Base-by-base conservation (phyloP, 139 green algal genomes). In the Micractinium sp. region DNA sequence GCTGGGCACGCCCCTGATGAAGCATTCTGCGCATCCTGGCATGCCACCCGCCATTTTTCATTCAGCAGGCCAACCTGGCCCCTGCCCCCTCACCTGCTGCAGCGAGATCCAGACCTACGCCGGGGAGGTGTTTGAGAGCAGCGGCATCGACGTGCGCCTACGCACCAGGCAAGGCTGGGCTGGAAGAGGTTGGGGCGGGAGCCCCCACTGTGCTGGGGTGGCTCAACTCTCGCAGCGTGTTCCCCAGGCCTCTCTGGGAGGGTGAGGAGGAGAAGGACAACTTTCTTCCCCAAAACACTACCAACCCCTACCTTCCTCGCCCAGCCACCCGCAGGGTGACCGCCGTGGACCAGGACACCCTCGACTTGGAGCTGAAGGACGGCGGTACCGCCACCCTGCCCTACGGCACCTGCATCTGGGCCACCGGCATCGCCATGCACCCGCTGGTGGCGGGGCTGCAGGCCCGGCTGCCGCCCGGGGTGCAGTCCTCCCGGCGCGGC, bases 331-430 rank as follows among this genome's bases (percentile, higher is more conserved):
- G 78, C 78, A 83, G 78, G 39, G 78, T 83, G 78, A 83, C 78
- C 0, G 78, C 47, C 39, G 78, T 83, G 25, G 23, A 25, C 39
- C 39, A 83, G 16, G 78, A 41, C 39, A 22, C 36, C 25, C 18
- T 83, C 25, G 9, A 1, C 13, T 89, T 94, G 38, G 22, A 86
- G 39, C 31, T 88, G 47, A 69, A 81, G 53, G 39, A 82, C 36
- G 85, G 33, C 25, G 39, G 63, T 1, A 36, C 56, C 56, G 38
- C 80, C 35, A 61, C 63, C 60, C 76, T 93, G 41, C 73, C 91
- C 29, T 93, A 86, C 85, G 93, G 93, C 39, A 90, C 92, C 63
- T 90, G 85, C 82, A 84, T 95, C n/a, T 95, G 93, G 93, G 89
- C 83, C 39, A 93, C 92, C 66, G 93, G 93, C 74, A 93, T 94